phyloP scores from a whole-genome alignment of 2,329 filamentous ascomycete species.

The Pestalotiopsis sp. region DNA sequence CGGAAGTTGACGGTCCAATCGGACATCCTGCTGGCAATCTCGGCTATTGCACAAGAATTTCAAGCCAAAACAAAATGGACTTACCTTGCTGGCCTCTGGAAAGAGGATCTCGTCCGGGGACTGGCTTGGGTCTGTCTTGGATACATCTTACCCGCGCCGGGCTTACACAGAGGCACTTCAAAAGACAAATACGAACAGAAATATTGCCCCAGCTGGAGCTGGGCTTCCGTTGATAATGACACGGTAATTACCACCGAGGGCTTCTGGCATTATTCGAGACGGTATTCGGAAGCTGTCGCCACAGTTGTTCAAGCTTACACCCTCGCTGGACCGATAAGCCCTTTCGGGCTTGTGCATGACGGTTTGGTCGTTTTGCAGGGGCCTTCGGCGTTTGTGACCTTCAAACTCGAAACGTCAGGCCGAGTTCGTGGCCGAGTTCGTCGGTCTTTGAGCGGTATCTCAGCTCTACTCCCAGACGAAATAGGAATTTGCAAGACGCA shows the following conservation, averaged over 20 bases:
- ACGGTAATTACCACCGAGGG: not conserved
- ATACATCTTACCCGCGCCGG: too few relatives aligned
- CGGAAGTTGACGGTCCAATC: not conserved
- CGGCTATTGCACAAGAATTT: not conserved
- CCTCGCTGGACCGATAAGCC: not conserved
- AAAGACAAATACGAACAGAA: not conserved
- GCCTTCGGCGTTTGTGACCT: not conserved
- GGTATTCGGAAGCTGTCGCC: not conserved
- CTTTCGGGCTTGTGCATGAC: not conserved
- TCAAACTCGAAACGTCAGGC: not conserved
- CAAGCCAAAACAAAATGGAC: not conserved
- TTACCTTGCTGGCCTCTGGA: not conserved
- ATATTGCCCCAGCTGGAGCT: not conserved
- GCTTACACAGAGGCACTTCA: rapidly evolving
- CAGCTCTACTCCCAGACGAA: too few relatives aligned
- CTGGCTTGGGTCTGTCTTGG: not conserved
- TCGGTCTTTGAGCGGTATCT: not conserved
- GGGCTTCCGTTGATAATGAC: not conserved
- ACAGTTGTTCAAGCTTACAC: not conserved
- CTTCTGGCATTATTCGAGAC: not conserved
- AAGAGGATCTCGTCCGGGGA: not conserved
- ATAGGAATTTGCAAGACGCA: too few relatives aligned
- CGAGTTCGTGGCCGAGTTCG: not conserved
- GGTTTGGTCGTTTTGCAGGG: not conserved
- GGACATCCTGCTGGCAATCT: not conserved